A percentile compares a stretch with the other conserved stretches of the same genome.
Evolutionary conservation across 331 rosid genomes (phyloP).

Genomic region (Pyrus hybrid): DNA sequence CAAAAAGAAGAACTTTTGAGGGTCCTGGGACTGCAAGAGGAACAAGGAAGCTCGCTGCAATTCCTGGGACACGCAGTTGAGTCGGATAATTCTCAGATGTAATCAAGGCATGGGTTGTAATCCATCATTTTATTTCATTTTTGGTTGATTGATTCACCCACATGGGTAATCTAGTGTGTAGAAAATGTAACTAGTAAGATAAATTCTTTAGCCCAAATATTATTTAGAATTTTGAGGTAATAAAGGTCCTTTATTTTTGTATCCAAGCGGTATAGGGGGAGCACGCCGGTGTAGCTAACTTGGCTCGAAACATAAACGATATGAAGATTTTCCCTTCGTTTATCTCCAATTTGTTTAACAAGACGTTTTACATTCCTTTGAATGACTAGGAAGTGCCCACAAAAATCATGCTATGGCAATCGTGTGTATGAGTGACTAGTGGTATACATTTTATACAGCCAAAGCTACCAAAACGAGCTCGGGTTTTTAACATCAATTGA

Average conservation of each 20-base stretch:
- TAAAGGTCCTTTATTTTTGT: too few relatives aligned
- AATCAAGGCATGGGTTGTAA: background rate
- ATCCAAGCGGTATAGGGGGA: too few relatives aligned
- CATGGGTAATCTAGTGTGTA: background rate
- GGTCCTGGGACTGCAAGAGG: conserved; percentile 89
- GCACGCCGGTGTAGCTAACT: too few relatives aligned
- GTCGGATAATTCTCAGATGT: background rate
- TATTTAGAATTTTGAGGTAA: background rate
- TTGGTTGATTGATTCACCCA: too few relatives aligned
- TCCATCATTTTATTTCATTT: too few relatives aligned
- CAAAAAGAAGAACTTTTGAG: conserved; percentile 84
- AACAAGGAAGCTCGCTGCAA: conserved; percentile 83
- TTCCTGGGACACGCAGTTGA: conserved; percentile 6
- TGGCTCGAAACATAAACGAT: too few relatives aligned
- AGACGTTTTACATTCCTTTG: too few relatives aligned
- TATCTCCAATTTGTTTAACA: too few relatives aligned
- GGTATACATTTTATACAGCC: background rate
- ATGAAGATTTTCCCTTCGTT: too few relatives aligned
- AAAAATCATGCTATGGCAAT: background rate
- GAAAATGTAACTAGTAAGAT: background rate
- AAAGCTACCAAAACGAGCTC: background rate
- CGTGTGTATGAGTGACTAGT: background rate
- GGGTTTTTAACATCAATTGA: background rate
- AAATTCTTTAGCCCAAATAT: background rate
- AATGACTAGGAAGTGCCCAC: background rate